These are phyloP conservation scores for Candida takata DNA, from an alignment of 805 yeast genomes.

Conservation along the genomic window DNA sequence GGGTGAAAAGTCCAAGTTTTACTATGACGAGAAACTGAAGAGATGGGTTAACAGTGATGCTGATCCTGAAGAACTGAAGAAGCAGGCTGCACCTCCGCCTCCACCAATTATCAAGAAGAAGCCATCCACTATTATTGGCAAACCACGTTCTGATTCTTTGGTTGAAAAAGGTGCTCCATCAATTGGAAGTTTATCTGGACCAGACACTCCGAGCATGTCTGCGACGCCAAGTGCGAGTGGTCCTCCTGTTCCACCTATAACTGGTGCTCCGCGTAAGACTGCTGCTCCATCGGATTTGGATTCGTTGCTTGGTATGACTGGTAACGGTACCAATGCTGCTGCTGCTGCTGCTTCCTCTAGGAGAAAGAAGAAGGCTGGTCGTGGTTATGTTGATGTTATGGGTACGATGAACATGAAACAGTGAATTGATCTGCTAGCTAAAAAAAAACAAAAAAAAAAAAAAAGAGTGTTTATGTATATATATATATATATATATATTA, in stretches of 20 bases:
- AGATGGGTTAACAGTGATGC: slow-evolving; percentile 80
- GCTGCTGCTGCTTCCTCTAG: slow-evolving; percentile 24
- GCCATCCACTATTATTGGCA: slow-evolving; percentile 23
- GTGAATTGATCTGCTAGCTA: too few relatives aligned
- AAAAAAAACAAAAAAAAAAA: too few relatives aligned
- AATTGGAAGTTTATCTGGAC: slow-evolving; percentile 3
- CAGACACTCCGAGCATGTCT: slow-evolving; percentile 4
- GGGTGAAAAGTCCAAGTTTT: slow-evolving; percentile 69
- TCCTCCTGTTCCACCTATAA: slow-evolving; percentile 1
- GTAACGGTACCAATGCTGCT: too few relatives aligned
- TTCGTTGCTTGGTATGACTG: slow-evolving; percentile 35
- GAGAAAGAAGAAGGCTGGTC: slow-evolving; percentile 38
- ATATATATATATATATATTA: neutral
- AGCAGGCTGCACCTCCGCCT: slow-evolving; percentile 63
- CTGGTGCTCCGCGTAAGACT: slow-evolving; percentile 2
- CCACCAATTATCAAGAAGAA: slow-evolving; percentile 34
- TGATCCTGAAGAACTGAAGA: slow-evolving; percentile 55
- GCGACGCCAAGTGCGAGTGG: slow-evolving; percentile 15
- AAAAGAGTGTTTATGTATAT: neutral
- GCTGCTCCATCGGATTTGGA: slow-evolving; percentile 32
- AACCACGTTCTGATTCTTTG: slow-evolving; percentile 33
- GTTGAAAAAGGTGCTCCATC: slow-evolving; percentile 8
- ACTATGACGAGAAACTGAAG: slow-evolving; percentile 74
- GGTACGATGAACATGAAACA: slow-evolving; percentile 3
- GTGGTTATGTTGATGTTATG: slow-evolving; percentile 69